Evolutionary conservation across 2,329 filamentous ascomycete species (phyloP).

Genomic region (Cordyceps militaris): DNA sequence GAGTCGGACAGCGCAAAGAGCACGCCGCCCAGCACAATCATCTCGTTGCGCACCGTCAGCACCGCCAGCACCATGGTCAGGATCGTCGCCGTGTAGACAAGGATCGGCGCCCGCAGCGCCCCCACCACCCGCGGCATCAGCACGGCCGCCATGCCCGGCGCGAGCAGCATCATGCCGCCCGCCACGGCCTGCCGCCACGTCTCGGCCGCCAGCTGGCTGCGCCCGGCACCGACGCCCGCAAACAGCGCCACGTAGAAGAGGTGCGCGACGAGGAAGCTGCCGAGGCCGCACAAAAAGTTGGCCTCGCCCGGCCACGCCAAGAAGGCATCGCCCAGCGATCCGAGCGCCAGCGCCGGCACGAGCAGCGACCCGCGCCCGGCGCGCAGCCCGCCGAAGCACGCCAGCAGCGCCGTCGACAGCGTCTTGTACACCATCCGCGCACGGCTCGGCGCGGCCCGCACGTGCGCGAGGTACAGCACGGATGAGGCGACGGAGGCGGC

Average conservation of each 20-base stretch:
- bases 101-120: constrained; percentile 23
- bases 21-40: constrained; percentile 23
- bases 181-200: constrained; percentile 16
- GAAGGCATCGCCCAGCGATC: constrained; percentile 29
- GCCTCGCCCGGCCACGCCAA: constrained; percentile 27
- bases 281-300: constrained; percentile 27
- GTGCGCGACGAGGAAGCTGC: constrained; percentile 28
- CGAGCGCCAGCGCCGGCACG: constrained; percentile 23
- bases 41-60: constrained; percentile 20
- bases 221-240: constrained; percentile 11
- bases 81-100: constrained; percentile 26
- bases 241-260: constrained; percentile 28
- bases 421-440: constrained; percentile 27
- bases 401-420: constrained; percentile 25
- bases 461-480: constrained; percentile 17
- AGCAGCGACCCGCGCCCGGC: constrained; percentile 18
- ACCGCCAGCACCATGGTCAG: constrained; percentile 26
- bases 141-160: constrained; percentile 20
- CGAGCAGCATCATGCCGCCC: constrained; percentile 18
- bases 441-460: constrained; percentile 19
- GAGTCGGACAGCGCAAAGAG: constrained; percentile 28
- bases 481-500: constrained; percentile 12
- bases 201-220: constrained; percentile 8
- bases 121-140: constrained; percentile 22
- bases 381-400: constrained; percentile 15